Percentiles rank a stretch among this genome's conserved stretches.
phyloP scores from a whole-genome alignment of 371 early-diverging fungal genomes.

The Mucor velutinosus region DNA sequence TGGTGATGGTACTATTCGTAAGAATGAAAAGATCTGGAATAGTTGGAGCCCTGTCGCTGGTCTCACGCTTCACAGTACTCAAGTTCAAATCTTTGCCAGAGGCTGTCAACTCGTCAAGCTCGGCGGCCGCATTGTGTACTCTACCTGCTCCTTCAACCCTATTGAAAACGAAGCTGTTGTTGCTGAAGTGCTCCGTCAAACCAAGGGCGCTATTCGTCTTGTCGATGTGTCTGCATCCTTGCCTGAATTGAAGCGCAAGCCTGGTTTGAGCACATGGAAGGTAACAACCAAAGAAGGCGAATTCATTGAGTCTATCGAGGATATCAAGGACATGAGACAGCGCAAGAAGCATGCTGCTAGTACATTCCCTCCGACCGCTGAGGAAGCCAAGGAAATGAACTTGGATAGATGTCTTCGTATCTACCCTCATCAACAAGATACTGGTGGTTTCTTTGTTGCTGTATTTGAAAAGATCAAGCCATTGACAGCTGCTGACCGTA shows the following conservation, averaged over 20 bases:
- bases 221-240: slow-evolving; percentile 83
- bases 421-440: slow-evolving; percentile 96
- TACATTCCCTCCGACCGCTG: slow-evolving; percentile 72
- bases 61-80: slow-evolving; percentile 83
- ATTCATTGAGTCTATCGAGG: slow-evolving; percentile 59
- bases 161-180: slow-evolving; percentile 97
- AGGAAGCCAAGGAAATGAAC: slow-evolving; percentile 53
- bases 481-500: slow-evolving; percentile 59
- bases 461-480: slow-evolving; percentile 88
- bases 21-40: slow-evolving; percentile 92
- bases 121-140: slow-evolving; percentile 97
- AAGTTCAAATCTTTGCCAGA: slow-evolving; percentile 88
- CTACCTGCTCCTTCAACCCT: slow-evolving; percentile 99
- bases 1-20: slow-evolving; percentile 99
- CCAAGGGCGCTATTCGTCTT: slow-evolving; percentile 70
- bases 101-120: slow-evolving; percentile 88
- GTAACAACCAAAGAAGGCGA: slow-evolving; percentile 67
- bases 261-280: slow-evolving; percentile 89
- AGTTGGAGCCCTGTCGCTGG: slow-evolving; percentile 83
- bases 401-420: slow-evolving; percentile 75
- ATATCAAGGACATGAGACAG: slow-evolving; percentile 51
- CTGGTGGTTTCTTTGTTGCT: slow-evolving; percentile 99
- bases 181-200: slow-evolving; percentile 74
- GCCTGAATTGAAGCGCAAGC: slow-evolving; percentile 74
- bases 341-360: slow-evolving; percentile 54